These are phyloP conservation scores for Pestalotiopsis sp. DNA, from an alignment of 2,329 filamentous ascomycete species.

Conservation along the genomic window DNA sequence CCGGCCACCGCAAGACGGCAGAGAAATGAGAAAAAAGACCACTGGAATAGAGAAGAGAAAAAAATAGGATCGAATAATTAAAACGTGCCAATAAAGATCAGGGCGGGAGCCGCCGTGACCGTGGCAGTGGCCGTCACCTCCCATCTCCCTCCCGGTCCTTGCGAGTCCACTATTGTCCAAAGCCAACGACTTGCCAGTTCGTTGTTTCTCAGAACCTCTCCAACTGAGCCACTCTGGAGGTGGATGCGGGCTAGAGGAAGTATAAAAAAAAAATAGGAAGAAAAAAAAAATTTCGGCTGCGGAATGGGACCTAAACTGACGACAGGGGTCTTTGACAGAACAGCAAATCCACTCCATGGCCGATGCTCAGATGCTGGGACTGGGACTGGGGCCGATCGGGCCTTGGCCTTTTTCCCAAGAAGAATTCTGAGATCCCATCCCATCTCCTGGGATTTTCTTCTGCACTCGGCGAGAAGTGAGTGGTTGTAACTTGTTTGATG, in stretches of 20 bases:
- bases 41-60: not conserved
- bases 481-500: not conserved
- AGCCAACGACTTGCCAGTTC: not conserved
- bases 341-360: not conserved
- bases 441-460: not conserved
- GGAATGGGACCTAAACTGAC: not conserved
- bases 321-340: not conserved
- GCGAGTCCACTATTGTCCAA: not conserved
- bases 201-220: not conserved
- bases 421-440: not conserved
- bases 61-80: not conserved
- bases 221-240: not conserved
- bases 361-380: not conserved
- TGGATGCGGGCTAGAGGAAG: not conserved
- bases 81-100: not conserved
- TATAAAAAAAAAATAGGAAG: not conserved
- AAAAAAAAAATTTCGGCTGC: not conserved
- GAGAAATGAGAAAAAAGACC: not conserved
- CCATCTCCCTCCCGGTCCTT: not conserved
- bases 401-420: not conserved
- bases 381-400: not conserved
- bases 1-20: not conserved
- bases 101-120: not conserved
- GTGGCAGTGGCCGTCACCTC: not conserved
- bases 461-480: not conserved